Conservation (phyloP, 495 filamentous ascomycete genomes). For the Talaromyces nanjingensis region DNA sequence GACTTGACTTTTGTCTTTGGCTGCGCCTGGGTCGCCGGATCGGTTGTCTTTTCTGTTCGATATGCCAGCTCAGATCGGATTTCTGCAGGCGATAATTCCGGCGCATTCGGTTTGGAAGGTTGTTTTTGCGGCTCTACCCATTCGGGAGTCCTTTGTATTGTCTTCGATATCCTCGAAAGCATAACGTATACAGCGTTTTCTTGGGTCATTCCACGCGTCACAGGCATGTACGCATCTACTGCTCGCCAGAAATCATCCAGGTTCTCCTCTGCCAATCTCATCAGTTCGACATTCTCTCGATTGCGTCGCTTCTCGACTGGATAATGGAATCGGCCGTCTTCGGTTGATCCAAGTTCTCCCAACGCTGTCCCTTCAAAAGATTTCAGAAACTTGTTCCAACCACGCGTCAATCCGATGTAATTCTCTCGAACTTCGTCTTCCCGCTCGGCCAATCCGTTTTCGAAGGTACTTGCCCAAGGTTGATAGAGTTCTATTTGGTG, state of each 20-base stretch:
- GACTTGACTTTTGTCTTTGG: conserved; percentile 37
- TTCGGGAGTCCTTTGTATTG: conserved; percentile 39
- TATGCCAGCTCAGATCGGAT: conserved; percentile 17
- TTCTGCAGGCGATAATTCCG: conserved; percentile 14
- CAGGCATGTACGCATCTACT: conserved; percentile 16
- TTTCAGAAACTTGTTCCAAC: conserved; percentile 11
- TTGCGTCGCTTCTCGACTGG: conserved; percentile 42
- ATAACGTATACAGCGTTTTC: conserved; percentile 15
- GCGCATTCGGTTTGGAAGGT: neutral
- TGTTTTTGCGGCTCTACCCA: conserved; percentile 34
- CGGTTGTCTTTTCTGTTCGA: conserved; percentile 13
- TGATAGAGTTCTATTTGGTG: conserved; percentile 38
- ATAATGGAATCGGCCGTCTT: conserved; percentile 35
- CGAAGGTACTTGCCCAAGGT: conserved; percentile 39
- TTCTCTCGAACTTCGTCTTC: conserved; percentile 23
- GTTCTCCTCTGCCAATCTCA: conserved; percentile 37
- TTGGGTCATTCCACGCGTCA: conserved; percentile 9
- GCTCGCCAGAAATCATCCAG: conserved; percentile 45
- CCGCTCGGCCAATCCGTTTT: conserved; percentile 12
- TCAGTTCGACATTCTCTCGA: conserved; percentile 31
- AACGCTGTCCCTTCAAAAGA: conserved; percentile 10
- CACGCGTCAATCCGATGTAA: conserved; percentile 12
- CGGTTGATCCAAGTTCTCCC: conserved; percentile 20
- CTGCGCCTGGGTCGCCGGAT: neutral
- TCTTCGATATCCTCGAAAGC: conserved; percentile 22